Evolutionary conservation across 2,329 filamentous ascomycete genomes (phyloP).

Genomic region (Fusarium citri): DNA sequence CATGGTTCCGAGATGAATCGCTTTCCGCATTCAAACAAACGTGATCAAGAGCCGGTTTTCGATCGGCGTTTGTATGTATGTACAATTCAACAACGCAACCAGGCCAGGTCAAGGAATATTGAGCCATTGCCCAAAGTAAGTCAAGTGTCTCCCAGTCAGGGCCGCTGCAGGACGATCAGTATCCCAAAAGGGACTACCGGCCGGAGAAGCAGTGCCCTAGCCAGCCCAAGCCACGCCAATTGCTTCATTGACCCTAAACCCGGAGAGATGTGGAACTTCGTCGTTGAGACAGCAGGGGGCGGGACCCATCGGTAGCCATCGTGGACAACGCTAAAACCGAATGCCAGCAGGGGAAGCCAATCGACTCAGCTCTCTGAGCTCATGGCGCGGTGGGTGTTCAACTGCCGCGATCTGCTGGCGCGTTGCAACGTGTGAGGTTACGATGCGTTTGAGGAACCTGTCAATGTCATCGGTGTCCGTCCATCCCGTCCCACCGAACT

Average conservation of each 20-base stretch:
- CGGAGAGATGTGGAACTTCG: conserved; percentile 41
- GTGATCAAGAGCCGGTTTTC: conserved; percentile 47
- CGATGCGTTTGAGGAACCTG: conserved; percentile 39
- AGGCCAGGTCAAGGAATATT: conserved; percentile 35
- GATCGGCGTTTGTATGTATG: conserved; percentile 47
- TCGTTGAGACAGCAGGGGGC: conserved; percentile 41
- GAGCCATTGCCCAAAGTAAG: conserved; percentile 41
- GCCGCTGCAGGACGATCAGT: conserved; percentile 43
- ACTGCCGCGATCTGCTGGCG: conserved; percentile 46
- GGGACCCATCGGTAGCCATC: conserved; percentile 47
- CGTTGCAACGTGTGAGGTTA: conserved; percentile 42
- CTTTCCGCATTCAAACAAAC: conserved; percentile 37
- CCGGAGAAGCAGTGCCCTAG: conserved; percentile 43
- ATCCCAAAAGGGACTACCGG: conserved; percentile 45
- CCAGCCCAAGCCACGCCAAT: conserved; percentile 38
- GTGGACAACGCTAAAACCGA: conserved; percentile 42
- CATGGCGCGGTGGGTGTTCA: conserved; percentile 42
- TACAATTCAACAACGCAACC: conserved; percentile 35
- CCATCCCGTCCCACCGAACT: conserved; percentile 17
- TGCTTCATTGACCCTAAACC: conserved; percentile 42
- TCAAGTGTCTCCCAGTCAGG: conserved; percentile 42
- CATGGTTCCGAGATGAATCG: conserved; percentile 43
- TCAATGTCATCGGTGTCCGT: conserved; percentile 31
- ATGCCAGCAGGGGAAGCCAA: conserved; percentile 35
- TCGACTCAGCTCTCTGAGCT: conserved; percentile 39